These are phyloP conservation scores for Boletus barrowsii DNA, from an alignment of 768 basidiomycete genomes.

Conservation along the genomic window DNA sequence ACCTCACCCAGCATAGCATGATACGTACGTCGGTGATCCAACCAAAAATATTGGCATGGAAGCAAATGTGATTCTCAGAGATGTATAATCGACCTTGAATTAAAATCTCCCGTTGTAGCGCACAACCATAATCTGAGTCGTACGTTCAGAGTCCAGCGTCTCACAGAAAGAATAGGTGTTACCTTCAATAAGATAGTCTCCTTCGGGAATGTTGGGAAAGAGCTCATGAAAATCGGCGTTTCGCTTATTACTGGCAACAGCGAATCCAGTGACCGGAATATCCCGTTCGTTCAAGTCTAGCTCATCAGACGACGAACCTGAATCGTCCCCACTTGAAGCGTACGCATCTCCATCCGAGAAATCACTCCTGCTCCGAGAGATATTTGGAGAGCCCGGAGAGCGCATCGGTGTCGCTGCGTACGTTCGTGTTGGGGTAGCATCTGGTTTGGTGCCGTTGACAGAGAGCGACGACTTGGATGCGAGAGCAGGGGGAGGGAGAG, in stretches of 20 bases:
- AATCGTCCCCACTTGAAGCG: constrained; percentile 28
- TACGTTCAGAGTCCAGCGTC: not conserved
- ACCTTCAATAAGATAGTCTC: constrained; percentile 99
- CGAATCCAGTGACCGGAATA: constrained; percentile 93
- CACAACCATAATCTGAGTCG: constrained; percentile 89
- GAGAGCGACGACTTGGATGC: constrained; percentile 19
- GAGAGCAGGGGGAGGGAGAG: constrained; percentile 10
- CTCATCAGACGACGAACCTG: constrained; percentile 34
- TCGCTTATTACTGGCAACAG: constrained; percentile 91
- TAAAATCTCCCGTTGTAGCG: constrained; percentile 91
- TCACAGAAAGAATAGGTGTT: constrained; percentile 24
- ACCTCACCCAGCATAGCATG: not conserved
- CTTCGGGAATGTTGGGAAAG: constrained; percentile 86
- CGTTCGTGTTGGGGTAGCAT: constrained; percentile 1
- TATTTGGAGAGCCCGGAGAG: constrained; percentile 18
- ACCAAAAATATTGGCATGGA: constrained; percentile 98
- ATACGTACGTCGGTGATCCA: constrained; percentile 93
- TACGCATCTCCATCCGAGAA: constrained; percentile 28
- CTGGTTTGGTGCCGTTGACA: constrained; percentile 14
- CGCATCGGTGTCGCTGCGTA: not conserved
- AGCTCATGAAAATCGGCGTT: constrained; percentile 96
- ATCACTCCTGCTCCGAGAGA: constrained; percentile 22
- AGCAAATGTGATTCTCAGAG: constrained; percentile 98
- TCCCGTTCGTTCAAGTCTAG: constrained; percentile 48
- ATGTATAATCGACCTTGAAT: constrained; percentile 96